Percentiles rank a stretch among this genome's conserved stretches.
phyloP scores from a whole-genome alignment of 2,329 filamentous ascomycete species.

The Pseudopithomyces maydicus region DNA sequence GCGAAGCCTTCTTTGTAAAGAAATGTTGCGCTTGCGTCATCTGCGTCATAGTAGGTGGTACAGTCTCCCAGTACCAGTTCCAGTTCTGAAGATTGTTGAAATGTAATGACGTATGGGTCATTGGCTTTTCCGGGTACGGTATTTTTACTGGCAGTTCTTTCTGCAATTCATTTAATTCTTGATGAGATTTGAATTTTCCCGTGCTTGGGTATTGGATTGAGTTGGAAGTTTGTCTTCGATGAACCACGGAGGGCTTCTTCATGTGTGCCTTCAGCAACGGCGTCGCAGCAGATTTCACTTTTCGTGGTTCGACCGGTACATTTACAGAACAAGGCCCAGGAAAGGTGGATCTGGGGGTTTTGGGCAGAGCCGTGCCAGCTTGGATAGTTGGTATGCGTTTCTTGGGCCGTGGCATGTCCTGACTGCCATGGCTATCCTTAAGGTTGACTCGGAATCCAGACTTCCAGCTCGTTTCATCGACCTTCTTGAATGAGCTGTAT shows the following conservation, averaged over 20 bases:
- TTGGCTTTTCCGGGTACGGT: conserved; percentile 10
- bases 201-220: not conserved
- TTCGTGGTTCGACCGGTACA: not conserved
- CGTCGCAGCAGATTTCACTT: not conserved
- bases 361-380: not conserved
- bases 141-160: not conserved
- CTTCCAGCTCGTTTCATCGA: not conserved
- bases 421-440: not conserved
- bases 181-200: conserved; percentile 8
- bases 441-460: not conserved
- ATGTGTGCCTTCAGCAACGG: not conserved
- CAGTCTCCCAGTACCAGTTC: conserved; percentile 43
- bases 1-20: conserved; percentile 46
- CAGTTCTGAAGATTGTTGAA: conserved; percentile 18
- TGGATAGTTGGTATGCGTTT: not conserved
- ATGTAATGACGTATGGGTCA: conserved; percentile 9
- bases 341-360: not conserved
- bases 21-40: conserved; percentile 49
- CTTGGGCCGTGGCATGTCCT: not conserved
- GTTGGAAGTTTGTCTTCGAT: not conserved
- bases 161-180: conserved; percentile 20
- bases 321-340: not conserved
- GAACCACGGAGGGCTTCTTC: not conserved
- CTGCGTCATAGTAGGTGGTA: conserved; percentile 38
- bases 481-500: not conserved